Evolutionary conservation across 2,329 filamentous ascomycete species (phyloP), one percentile per base, ranked within the genome.

Genomic region (Trichoderma guizhouense): DNA sequence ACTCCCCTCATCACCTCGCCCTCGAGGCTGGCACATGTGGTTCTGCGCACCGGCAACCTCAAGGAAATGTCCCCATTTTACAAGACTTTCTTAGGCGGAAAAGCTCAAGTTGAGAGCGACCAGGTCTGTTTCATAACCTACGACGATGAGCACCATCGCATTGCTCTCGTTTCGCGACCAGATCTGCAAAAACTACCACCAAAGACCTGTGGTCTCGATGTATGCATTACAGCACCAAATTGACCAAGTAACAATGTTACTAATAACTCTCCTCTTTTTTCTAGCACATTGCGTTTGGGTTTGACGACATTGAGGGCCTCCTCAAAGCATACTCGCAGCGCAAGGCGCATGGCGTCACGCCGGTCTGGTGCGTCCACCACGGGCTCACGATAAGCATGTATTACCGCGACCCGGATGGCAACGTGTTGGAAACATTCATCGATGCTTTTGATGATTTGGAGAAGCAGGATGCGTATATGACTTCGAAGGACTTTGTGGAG

Each of bases 361-460:
- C 85, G 0, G 34, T 79, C 5, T 85, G 83, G 83, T 80, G 76
- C 71, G 79, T 85, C 36, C 85, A 87, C 74, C 85, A 87, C 75
- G 85, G 85, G 3, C 79, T 80, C 2, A 86, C 82, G 2, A 84
- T 79, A 0, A 83, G 80, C 74, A 82, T 86, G 51, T 86, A 87
- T 76, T 86, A 86, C 74, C 71, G 73, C 8, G 85, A 87, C 75
- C 85, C 84, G 6, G 84, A 87, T 74, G 83, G 84, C 14, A 86
- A 86, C 75, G 73, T 78, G 74, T 67, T 87, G 34, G 86, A 87
- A 77, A 82, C 80, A 5, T 84, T 86, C 74, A 82, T 85, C 3
- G 83, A 85, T 71, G 83, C 82, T 63, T 84, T 84, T 66, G 79
- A 80, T 6, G 80, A 76, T 0, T 71, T 71, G 1, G 79, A 80